These are phyloP conservation scores for Stereocaulon alpinum DNA, from an alignment of 495 filamentous ascomycete genomes.

Conservation along the genomic window DNA sequence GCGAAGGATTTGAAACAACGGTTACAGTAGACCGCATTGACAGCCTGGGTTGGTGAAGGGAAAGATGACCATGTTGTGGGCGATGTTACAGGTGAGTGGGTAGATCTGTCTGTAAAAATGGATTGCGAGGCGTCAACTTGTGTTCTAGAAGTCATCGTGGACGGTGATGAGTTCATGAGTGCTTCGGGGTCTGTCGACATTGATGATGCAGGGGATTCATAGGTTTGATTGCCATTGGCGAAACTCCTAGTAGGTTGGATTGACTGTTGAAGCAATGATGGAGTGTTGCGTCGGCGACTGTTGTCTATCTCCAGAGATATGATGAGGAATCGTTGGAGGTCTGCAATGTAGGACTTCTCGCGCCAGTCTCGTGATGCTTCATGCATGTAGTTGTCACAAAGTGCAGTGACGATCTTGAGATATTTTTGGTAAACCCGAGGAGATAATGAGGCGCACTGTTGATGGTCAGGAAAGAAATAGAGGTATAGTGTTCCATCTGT, in stretches of 20 bases:
- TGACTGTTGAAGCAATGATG: background rate
- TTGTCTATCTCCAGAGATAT: conserved; percentile 9
- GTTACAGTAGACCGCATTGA: background rate
- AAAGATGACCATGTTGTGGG: background rate
- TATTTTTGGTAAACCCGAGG: conserved; percentile 1
- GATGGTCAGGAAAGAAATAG: background rate
- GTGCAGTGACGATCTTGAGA: background rate
- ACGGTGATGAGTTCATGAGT: background rate
- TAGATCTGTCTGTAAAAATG: background rate
- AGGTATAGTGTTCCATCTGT: background rate
- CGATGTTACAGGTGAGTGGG: background rate
- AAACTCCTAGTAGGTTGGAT: background rate
- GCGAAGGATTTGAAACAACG: conserved; percentile 1
- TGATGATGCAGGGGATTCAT: background rate
- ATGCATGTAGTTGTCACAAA: conserved; percentile 8
- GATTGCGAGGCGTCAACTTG: background rate
- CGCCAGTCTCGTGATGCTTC: conserved; percentile 4
- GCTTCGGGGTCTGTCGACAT: background rate
- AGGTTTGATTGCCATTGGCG: background rate
- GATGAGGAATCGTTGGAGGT: conserved; percentile 4
- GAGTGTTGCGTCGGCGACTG: background rate
- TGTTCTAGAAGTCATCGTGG: background rate
- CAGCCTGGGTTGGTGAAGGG: background rate
- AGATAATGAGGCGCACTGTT: background rate
- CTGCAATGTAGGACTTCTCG: conserved; percentile 3